Evolutionary conservation across 148 eudicot species (phyloP).

Genomic region (Euryodendron excelsum): DNA sequence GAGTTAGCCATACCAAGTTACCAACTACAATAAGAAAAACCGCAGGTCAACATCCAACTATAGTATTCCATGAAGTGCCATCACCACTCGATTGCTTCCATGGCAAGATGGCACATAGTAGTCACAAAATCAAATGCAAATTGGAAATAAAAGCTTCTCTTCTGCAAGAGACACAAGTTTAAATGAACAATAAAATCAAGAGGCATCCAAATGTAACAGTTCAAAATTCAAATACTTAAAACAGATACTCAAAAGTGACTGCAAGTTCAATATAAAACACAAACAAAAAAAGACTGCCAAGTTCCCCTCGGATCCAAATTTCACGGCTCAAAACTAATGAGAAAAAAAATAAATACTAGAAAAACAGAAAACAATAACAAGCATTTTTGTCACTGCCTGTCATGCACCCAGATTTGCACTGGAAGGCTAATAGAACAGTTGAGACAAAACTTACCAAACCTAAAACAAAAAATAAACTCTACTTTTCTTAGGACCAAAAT

Average conservation of each 20-base stretch:
- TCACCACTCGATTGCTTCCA: too few species aligned
- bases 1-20: too few species aligned
- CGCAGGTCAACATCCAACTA: too few species aligned
- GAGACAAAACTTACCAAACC: background rate
- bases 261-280: background rate
- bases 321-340: background rate
- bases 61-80: too few species aligned
- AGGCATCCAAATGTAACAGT: background rate
- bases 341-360: background rate
- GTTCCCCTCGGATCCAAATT: background rate
- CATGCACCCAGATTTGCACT: constrained; percentile 9
- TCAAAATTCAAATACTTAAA: background rate
- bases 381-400: background rate
- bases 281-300: background rate
- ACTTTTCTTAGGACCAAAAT: background rate
- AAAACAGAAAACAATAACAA: background rate
- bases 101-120: too few species aligned
- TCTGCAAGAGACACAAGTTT: background rate
- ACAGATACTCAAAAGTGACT: background rate
- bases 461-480: background rate
- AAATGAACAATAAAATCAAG: background rate
- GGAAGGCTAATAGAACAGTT: background rate
- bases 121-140: background rate
- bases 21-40: too few species aligned
- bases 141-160: background rate